A percentile compares a stretch with the other conserved stretches of the same genome.
These are phyloP conservation scores for Pleurotus citrinopileatus DNA, from an alignment of 768 basidiomycete genomes.

Conservation along the genomic window DNA sequence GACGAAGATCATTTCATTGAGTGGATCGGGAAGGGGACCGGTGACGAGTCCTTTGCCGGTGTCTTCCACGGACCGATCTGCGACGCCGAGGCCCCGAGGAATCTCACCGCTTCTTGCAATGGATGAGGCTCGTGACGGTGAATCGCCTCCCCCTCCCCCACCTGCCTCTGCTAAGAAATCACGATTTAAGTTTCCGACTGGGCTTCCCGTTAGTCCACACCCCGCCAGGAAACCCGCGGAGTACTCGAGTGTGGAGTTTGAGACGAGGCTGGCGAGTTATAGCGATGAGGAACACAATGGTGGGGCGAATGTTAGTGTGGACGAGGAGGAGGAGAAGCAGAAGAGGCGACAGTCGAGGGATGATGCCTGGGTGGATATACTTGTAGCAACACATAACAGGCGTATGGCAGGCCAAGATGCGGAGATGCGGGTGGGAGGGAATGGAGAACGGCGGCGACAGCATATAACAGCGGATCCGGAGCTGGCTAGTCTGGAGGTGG, in stretches of 20 bases:
- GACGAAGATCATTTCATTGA: slow-evolving; percentile 44
- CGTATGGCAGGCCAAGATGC: slow-evolving; percentile 58
- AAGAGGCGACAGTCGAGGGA: slow-evolving; percentile 49
- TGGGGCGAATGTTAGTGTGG: slow-evolving; percentile 22
- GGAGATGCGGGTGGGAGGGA: slow-evolving; percentile 24
- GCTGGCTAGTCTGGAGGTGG: slow-evolving; percentile 69
- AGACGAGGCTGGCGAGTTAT: slow-evolving; percentile 72
- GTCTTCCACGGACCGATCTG: background rate
- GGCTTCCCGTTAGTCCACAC: slow-evolving; percentile 47
- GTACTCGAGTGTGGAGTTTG: slow-evolving; percentile 80
- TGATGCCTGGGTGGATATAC: slow-evolving; percentile 88
- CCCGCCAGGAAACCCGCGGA: slow-evolving; percentile 63
- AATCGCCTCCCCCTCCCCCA: slow-evolving; percentile 19
- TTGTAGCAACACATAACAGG: slow-evolving; percentile 58
- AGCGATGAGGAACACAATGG: slow-evolving; percentile 43
- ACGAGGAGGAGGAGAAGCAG: slow-evolving; percentile 42
- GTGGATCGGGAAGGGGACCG: slow-evolving; percentile 6
- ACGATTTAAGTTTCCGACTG: slow-evolving; percentile 57
- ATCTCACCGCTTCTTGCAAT: slow-evolving; percentile 10
- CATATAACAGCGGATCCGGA: slow-evolving; percentile 54
- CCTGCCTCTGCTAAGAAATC: slow-evolving; percentile 33
- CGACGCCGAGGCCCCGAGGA: slow-evolving; percentile 14
- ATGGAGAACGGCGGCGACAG: slow-evolving; percentile 32
- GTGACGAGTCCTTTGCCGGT: slow-evolving; percentile 4
- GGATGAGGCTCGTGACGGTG: slow-evolving; percentile 10